phyloP scores from a whole-genome alignment of 148 eudicot species.

The Mesembryanthemum crystallinum region DNA sequence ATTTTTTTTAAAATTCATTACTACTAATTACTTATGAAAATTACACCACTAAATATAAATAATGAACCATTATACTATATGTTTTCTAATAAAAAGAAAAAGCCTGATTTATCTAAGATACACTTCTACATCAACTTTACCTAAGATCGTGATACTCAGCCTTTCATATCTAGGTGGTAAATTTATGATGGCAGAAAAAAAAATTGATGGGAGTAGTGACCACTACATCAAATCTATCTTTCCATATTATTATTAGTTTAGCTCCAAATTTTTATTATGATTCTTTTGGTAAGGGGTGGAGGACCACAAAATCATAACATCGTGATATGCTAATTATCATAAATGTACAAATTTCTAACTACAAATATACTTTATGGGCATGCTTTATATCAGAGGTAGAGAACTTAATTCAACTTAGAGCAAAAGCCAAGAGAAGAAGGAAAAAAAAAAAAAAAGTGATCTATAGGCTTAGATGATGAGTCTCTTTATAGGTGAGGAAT shows the following conservation, averaged over 20 bases:
- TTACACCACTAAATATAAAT: not conserved
- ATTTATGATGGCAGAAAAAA: not conserved
- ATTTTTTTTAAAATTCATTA: too few species aligned
- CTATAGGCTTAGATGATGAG: conserved; percentile 1
- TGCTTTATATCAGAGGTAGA: conserved; percentile 25
- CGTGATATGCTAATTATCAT: conserved; percentile 41
- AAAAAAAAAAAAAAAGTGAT: conserved; percentile 28
- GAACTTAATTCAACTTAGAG: conserved; percentile 35
- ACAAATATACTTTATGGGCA: conserved; percentile 12
- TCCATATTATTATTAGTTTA: not conserved
- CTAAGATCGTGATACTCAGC: not conserved
- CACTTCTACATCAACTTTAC: not conserved
- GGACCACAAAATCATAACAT: conserved; percentile 38
- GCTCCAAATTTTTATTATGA: not conserved
- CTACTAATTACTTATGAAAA: too few species aligned
- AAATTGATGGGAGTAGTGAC: conserved; percentile 8
- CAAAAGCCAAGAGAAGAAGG: conserved; percentile 27
- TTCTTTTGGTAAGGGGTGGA: not conserved
- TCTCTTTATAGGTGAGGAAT: conserved; percentile 25
- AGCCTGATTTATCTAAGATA: too few species aligned
- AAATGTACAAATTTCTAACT: conserved; percentile 29
- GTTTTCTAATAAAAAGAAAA: too few species aligned
- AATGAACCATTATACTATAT: not conserved
- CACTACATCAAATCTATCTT: conserved; percentile 15
- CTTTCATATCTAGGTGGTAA: not conserved